These are phyloP conservation scores for Flaveria linearis DNA, from an alignment of 129 eudicot genomes.

Conservation along the genomic window DNA sequence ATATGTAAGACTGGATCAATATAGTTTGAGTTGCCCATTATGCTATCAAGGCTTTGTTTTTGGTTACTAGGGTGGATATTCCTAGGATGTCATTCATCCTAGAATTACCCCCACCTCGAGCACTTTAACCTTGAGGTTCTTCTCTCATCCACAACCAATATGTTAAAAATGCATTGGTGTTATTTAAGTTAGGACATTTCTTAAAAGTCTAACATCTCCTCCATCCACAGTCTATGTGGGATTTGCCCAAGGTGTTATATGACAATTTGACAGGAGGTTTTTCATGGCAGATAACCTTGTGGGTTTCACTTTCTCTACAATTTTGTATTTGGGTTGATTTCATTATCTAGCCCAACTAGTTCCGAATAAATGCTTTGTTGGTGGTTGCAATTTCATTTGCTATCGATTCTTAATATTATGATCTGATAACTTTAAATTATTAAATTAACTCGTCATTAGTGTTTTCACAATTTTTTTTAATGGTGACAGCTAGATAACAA, in stretches of 20 bases:
- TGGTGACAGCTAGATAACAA: conserved; percentile 65
- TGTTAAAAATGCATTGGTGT: neutral
- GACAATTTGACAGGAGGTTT: neutral
- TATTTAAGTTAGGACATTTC: neutral
- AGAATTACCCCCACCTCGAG: neutral
- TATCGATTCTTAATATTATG: neutral
- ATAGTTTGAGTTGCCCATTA: too few species aligned
- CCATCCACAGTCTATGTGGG: too few species aligned
- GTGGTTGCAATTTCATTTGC: conserved; percentile 5
- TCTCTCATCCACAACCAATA: neutral
- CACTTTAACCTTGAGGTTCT: neutral
- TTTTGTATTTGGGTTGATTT: neutral
- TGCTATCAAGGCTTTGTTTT: neutral
- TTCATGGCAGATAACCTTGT: neutral
- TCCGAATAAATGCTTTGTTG: neutral
- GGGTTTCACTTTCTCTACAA: conserved; percentile 2
- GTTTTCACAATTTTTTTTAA: neutral
- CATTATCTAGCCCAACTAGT: neutral
- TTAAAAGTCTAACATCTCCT: neutral
- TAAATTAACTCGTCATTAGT: neutral
- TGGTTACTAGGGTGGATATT: neutral
- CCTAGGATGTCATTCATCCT: neutral
- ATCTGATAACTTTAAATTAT: conserved; percentile 1
- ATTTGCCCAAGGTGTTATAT: neutral
- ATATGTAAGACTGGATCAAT: too few species aligned